Conservation (phyloP, 2,329 filamentous ascomycete genomes). For the Hymenoscyphus albidus region DNA sequence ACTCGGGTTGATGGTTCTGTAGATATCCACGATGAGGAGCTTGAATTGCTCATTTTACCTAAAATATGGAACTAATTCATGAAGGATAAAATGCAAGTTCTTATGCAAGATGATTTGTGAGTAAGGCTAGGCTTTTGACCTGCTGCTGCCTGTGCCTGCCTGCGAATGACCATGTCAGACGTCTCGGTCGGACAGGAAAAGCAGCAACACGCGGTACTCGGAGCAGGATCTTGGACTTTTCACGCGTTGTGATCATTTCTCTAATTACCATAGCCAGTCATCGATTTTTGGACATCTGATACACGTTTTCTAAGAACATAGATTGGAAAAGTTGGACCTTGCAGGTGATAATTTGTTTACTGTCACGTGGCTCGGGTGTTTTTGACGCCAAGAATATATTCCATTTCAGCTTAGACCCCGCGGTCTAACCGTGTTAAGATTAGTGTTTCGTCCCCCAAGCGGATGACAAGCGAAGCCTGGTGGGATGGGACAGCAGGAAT, state of each 20-base stretch:
- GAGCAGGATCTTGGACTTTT: too few species aligned
- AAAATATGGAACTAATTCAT: neutral
- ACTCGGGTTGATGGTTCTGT: conserved; percentile 20
- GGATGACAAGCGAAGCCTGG: neutral
- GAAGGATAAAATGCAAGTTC: neutral
- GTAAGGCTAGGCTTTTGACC: neutral
- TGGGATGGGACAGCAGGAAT: neutral
- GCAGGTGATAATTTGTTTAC: too few species aligned
- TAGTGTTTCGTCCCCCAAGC: neutral
- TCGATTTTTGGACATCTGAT: neutral
- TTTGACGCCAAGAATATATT: neutral
- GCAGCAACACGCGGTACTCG: neutral
- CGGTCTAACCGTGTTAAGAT: neutral
- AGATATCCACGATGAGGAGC: conserved; percentile 16
- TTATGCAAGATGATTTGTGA: neutral
- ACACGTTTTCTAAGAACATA: too few species aligned
- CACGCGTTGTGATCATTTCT: too few species aligned
- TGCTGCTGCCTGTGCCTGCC: conserved; percentile 1
- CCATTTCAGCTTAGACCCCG: neutral
- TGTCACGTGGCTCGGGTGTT: neutral
- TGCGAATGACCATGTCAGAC: neutral
- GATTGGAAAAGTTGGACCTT: too few species aligned
- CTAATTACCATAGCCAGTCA: neutral
- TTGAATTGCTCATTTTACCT: conserved; percentile 13
- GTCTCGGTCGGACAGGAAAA: neutral